These are phyloP conservation scores for Eimeria nieschulzi DNA, from an alignment of 169 alveolate species.

Conservation along the genomic window DNA sequence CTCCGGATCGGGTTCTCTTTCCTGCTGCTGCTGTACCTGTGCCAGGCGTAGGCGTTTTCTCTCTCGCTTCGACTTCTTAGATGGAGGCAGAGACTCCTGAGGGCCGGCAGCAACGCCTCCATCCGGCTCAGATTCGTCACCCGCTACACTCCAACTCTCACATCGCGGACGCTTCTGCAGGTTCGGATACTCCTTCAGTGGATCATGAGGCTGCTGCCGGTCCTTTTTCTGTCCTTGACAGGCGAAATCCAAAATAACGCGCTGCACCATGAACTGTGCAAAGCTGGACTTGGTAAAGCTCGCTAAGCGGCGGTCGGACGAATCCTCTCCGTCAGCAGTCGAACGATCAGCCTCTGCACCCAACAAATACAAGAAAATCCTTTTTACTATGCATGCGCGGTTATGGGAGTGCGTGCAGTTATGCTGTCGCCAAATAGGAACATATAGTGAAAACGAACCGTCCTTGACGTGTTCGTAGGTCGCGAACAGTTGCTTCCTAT, in stretches of 20 bases:
- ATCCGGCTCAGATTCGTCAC: no score
- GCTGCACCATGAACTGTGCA: neutral
- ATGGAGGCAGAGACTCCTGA: neutral
- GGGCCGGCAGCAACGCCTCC: neutral
- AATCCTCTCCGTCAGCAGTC: neutral
- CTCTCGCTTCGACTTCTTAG: neutral
- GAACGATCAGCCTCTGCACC: neutral
- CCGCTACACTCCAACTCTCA: no score
- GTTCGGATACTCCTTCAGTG: neutral
- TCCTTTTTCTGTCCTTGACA: neutral
- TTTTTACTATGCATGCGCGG: neutral
- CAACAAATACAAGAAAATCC: neutral
- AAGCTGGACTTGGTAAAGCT: neutral
- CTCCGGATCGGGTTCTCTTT: neutral
- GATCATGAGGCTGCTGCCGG: neutral
- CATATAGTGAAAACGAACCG: neutral
- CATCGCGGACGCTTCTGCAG: neutral
- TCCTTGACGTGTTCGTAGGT: neutral
- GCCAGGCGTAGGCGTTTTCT: slow-evolving; percentile 5
- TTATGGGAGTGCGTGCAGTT: neutral
- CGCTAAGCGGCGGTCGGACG: neutral
- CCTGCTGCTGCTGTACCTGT: neutral
- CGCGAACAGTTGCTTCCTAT: slow-evolving; percentile 11
- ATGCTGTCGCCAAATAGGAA: neutral
- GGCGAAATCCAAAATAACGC: neutral